Conservation (phyloP, 345 rosid genomes). For the Linum usitatissimum region DNA sequence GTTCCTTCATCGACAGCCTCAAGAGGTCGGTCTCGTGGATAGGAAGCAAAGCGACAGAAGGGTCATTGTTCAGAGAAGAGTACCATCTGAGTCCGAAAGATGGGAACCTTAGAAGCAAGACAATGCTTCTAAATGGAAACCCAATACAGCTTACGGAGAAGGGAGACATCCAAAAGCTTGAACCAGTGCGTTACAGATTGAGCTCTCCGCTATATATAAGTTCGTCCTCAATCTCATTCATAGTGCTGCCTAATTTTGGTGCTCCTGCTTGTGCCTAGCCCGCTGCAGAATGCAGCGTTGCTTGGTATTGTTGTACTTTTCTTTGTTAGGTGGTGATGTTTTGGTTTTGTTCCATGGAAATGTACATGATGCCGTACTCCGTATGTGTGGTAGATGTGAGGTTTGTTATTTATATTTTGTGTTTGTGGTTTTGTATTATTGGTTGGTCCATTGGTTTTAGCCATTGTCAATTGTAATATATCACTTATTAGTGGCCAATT, state of each 20-base stretch:
- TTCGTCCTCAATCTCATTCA: slow-evolving; percentile 58
- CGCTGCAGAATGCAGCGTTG: not conserved
- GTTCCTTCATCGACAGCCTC: slow-evolving; percentile 32
- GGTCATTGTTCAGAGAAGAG: slow-evolving; percentile 52
- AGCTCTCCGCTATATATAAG: slow-evolving; percentile 41
- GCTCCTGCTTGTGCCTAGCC: slow-evolving; percentile 53
- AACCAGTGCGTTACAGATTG: slow-evolving; percentile 36
- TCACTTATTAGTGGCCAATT: not conserved
- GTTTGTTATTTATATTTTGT: too few species aligned
- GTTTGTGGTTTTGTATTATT: not conserved
- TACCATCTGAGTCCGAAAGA: slow-evolving; percentile 76
- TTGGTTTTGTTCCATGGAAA: too few species aligned
- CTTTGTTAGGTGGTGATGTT: too few species aligned
- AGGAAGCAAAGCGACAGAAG: slow-evolving; percentile 40
- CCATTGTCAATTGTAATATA: not conserved
- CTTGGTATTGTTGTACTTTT: not conserved
- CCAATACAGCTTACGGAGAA: slow-evolving; percentile 39
- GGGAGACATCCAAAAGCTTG: slow-evolving; percentile 49
- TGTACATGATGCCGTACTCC: too few species aligned
- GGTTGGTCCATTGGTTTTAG: not conserved
- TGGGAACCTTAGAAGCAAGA: slow-evolving; percentile 47
- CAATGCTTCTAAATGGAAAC: slow-evolving; percentile 64
- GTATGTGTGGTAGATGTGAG: too few species aligned
- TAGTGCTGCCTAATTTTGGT: slow-evolving; percentile 67
- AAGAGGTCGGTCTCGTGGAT: slow-evolving; percentile 56